phyloP scores from a whole-genome alignment of 2,329 filamentous ascomycete species.

The Fusarium duplospermum region DNA sequence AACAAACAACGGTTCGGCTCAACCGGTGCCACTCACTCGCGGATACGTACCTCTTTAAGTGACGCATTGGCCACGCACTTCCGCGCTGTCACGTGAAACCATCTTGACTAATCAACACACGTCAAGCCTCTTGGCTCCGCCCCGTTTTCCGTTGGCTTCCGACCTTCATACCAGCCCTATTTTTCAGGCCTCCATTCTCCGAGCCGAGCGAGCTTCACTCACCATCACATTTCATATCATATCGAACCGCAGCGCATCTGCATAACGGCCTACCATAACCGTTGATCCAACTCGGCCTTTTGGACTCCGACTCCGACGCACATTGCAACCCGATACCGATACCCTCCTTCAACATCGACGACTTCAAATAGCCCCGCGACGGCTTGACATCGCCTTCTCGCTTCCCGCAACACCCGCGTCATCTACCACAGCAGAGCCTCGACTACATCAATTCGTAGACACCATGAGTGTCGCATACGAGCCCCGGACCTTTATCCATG shows the following conservation, averaged over 20 bases:
- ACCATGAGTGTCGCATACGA: constrained; percentile 66
- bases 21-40: constrained; percentile 36
- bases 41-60: not conserved
- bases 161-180: constrained; percentile 47
- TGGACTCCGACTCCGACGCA: not conserved
- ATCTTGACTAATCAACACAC: constrained; percentile 45
- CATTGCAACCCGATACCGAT: not conserved
- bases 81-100: constrained; percentile 44
- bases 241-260: constrained; percentile 21
- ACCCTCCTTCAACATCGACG: not conserved
- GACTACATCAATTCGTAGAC: constrained; percentile 28
- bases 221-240: constrained; percentile 30
- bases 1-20: constrained; percentile 28
- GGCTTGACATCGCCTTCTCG: constrained; percentile 11
- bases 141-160: constrained; percentile 41
- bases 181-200: constrained; percentile 50
- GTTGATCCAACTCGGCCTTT: not conserved
- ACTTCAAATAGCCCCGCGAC: constrained; percentile 20
- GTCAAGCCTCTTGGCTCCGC: constrained; percentile 38
- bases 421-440: constrained; percentile 14
- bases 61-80: constrained; percentile 35
- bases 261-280: constrained; percentile 17
- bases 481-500: constrained; percentile 60
- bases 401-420: constrained; percentile 31
- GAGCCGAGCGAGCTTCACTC: constrained; percentile 30